Evolutionary conservation across 139 green algal genomes (phyloP).

Genomic region (Desmodesmus armatus): DNA sequence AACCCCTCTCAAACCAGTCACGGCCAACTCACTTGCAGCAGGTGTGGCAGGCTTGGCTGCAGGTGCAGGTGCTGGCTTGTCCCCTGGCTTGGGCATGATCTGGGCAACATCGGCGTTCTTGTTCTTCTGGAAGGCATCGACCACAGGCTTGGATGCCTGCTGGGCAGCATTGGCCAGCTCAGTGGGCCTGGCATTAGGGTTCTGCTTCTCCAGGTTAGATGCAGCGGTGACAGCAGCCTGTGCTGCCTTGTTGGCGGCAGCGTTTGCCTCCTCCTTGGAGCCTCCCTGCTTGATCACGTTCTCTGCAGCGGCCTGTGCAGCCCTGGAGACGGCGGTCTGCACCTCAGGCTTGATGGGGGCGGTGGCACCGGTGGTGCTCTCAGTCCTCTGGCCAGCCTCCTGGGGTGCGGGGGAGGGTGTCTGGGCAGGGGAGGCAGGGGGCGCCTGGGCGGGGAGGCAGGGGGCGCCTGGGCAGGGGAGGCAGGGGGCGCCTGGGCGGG

Average conservation of each 20-base stretch:
- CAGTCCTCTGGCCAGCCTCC: conserved; percentile 1
- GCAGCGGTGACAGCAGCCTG: conserved; percentile 25
- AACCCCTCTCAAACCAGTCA: too few relatives aligned
- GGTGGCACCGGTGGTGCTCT: conserved; percentile 12
- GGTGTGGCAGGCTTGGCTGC: background rate
- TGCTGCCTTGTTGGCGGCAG: conserved; percentile 28
- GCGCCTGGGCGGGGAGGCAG: too few relatives aligned
- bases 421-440: too few relatives aligned
- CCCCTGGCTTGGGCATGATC: background rate
- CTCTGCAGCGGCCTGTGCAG: conserved; percentile 33
- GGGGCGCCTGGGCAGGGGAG: too few relatives aligned
- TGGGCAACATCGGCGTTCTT: conserved; percentile 7
- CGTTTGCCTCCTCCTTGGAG: conserved; percentile 39
- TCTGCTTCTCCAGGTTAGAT: conserved; percentile 27
- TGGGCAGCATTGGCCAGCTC: conserved; percentile 2
- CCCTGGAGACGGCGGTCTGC: conserved; percentile 10
- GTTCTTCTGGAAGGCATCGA: conserved; percentile 1
- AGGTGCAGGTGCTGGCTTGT: background rate
- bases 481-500: too few relatives aligned
- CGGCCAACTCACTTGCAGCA: too few relatives aligned
- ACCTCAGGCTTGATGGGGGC: conserved; percentile 5
- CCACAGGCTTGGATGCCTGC: conserved; percentile 15
- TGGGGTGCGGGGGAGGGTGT: too few relatives aligned
- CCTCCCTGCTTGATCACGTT: conserved; percentile 34
- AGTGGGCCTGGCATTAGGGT: background rate